Base-by-base conservation (phyloP, 768 basidiomycete genomes). In the Tubosaeta sp. region DNA sequence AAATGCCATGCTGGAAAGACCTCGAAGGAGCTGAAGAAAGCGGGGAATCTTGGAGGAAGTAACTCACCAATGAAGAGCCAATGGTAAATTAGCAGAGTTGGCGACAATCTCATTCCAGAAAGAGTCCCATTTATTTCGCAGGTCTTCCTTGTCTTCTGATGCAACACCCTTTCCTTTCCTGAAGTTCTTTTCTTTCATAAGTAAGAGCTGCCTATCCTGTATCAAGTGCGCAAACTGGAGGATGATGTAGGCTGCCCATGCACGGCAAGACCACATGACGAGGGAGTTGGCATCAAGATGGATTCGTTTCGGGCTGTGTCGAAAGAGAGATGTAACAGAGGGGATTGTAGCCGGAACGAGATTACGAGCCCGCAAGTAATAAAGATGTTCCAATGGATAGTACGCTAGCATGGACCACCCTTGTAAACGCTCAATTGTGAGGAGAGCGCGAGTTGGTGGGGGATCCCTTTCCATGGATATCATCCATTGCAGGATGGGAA, bases 401-500 rank as follows among this genome's bases (percentile, higher is more conserved):
- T 86, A 91, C 1, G 73, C 79, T 11, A 91, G 73, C 88, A 91
- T 90, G 2, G 85, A 71, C 72, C 78, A 69, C 34, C 71, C 89
- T 64, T 91, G 89, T 19, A 90, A 72, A 26, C 89, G 85, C 64
- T 91, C 89, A 41, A 91, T 87, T 1, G 79, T 86, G 46, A 85
- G 80, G 29, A 91, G 75, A 41, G 76, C 76, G 3, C 83, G 78
- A 2, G 89, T 91, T 4, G 85, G 83, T 12, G 83, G 83, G 1
- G 83, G 84, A 37, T 69, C 80, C n/a, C 82, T 80, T 65, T 90
- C 88, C 59, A 91, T 67, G 1, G 84, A 77, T 16, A 86, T 82
- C 44, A 91, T 75, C 89, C 88, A 91, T 61, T 88, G 85, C 41
- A 90, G 66, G 38, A 88, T 88, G 25, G 87, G 85, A 16, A 91